phyloP scores from a whole-genome alignment of 2,329 filamentous ascomycete species.

The Phyllosticta citribraziliensis region DNA sequence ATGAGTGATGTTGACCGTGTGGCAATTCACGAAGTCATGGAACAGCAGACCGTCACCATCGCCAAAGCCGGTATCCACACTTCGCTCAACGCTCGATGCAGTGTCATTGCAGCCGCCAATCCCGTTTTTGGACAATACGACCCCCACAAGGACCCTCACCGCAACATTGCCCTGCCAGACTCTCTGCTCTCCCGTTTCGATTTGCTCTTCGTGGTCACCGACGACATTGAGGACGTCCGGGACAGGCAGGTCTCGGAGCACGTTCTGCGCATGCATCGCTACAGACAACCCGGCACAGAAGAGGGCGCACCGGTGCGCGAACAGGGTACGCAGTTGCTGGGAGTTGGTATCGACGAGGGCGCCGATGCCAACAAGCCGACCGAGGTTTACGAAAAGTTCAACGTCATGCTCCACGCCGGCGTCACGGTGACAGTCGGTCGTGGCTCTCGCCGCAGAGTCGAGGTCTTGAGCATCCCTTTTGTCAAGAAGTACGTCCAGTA shows the following conservation, averaged over 20 bases:
- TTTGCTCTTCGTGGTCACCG: constrained; percentile 92
- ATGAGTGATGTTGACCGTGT: constrained; percentile 98
- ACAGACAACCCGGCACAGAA: constrained; percentile 83
- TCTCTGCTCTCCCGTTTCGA: constrained; percentile 97
- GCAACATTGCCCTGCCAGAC: constrained; percentile 94
- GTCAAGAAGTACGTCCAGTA: constrained; percentile 99
- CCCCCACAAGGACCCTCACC: constrained; percentile 95
- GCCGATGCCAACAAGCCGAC: constrained; percentile 67
- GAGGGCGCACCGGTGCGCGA: constrained; percentile 93
- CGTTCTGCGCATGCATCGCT: constrained; percentile 92
- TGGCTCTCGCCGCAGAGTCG: constrained; percentile 64
- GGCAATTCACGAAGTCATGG: constrained; percentile 99
- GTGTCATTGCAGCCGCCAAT: constrained; percentile 91
- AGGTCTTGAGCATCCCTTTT: constrained; percentile 91
- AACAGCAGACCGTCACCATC: constrained; percentile 98
- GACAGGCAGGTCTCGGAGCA: constrained; percentile 92
- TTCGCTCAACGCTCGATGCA: constrained; percentile 90
- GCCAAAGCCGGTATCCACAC: constrained; percentile 98
- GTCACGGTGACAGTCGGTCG: constrained; percentile 68
- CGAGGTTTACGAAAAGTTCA: constrained; percentile 92
- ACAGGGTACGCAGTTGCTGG: constrained; percentile 70
- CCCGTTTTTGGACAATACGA: constrained; percentile 98
- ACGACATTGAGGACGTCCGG: constrained; percentile 90
- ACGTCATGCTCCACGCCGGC: constrained; percentile 89
- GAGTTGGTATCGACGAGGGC: constrained; percentile 72